phyloP scores from a whole-genome alignment of 2,329 filamentous ascomycete species.

The Aspergillus caelatus region DNA sequence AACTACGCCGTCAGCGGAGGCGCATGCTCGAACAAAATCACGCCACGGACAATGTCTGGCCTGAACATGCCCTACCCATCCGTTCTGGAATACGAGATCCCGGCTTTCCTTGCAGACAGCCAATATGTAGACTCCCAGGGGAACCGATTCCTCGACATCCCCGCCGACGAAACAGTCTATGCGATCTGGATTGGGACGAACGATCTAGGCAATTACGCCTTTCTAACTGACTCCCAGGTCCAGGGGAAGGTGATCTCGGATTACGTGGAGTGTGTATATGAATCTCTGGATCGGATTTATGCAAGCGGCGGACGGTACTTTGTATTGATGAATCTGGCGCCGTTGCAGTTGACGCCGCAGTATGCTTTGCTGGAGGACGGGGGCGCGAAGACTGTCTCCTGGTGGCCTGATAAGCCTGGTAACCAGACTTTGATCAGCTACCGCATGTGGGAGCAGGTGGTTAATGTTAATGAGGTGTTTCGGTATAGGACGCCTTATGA shows the following conservation, averaged over 20 bases:
- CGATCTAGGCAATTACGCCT: constrained; percentile 68
- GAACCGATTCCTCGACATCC: constrained; percentile 42
- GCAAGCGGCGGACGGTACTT: constrained; percentile 68
- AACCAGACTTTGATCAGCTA: constrained; percentile 56
- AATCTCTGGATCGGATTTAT: constrained; percentile 65
- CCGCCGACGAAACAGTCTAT: constrained; percentile 67
- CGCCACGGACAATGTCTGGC: constrained; percentile 53
- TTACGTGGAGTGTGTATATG: constrained; percentile 70
- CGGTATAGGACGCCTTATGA: constrained; percentile 55
- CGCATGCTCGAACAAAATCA: constrained; percentile 70
- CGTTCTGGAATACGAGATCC: constrained; percentile 58
- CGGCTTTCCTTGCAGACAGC: constrained; percentile 38
- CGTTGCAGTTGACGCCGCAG: constrained; percentile 67
- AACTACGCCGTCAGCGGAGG: constrained; percentile 76
- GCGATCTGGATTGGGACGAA: constrained; percentile 82
- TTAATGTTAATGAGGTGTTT: constrained; percentile 55
- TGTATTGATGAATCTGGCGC: constrained; percentile 70
- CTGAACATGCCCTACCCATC: constrained; percentile 46
- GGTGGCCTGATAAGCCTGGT: constrained; percentile 51
- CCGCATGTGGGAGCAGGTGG: constrained; percentile 56
- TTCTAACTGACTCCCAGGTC: constrained; percentile 67
- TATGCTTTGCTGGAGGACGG: constrained; percentile 59
- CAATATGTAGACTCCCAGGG: constrained; percentile 21
- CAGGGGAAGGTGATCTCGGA: constrained; percentile 62
- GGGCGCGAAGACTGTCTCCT: constrained; percentile 48